A percentile compares a stretch with the other conserved stretches of the same genome.
Conservation (phyloP, 225 moss, liverwort and hornwort genomes). For the Sphagnum tenellum region DNA sequence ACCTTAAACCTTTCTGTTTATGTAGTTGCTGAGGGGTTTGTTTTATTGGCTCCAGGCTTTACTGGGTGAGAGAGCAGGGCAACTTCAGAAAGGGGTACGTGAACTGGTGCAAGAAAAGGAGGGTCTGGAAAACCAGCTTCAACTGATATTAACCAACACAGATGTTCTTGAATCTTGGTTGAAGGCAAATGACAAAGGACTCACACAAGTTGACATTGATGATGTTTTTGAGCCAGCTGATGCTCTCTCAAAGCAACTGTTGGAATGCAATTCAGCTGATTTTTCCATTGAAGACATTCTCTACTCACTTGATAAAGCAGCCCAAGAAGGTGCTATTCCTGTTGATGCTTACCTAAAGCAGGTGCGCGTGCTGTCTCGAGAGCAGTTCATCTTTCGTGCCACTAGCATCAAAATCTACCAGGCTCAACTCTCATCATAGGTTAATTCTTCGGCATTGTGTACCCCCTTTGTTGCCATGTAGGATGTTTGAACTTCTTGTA, state of each 20-base stretch:
- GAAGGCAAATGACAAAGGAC: constrained; percentile 59
- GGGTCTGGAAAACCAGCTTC: constrained; percentile 87
- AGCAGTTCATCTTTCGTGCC: constrained; percentile 87
- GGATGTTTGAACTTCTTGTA: too few species aligned
- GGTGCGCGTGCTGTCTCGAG: constrained; percentile 81
- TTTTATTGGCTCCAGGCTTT: constrained; percentile 42
- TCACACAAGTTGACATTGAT: constrained; percentile 57
- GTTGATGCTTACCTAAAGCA: constrained; percentile 94
- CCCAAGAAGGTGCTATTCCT: constrained; percentile 74
- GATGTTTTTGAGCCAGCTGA: constrained; percentile 75
- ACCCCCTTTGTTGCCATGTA: too few species aligned
- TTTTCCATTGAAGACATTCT: constrained; percentile 91
- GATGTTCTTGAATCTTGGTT: constrained; percentile 88
- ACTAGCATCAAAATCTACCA: constrained; percentile 61
- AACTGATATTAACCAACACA: constrained; percentile 74
- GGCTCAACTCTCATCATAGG: constrained; percentile 67
- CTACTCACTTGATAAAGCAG: constrained; percentile 82
- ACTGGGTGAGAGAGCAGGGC: constrained; percentile 72
- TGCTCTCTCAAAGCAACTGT: constrained; percentile 79
- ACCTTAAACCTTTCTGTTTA: too few species aligned
- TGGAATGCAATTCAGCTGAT: constrained; percentile 78
- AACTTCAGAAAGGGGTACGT: constrained; percentile 66
- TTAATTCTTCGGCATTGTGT: not conserved
- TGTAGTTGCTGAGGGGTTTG: not conserved
- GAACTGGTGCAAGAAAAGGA: constrained; percentile 85